A percentile compares a stretch with the other conserved stretches of the same genome.
Evolutionary conservation across 305 asterid genomes (phyloP).

Genomic region (Fraxinus sp.): DNA sequence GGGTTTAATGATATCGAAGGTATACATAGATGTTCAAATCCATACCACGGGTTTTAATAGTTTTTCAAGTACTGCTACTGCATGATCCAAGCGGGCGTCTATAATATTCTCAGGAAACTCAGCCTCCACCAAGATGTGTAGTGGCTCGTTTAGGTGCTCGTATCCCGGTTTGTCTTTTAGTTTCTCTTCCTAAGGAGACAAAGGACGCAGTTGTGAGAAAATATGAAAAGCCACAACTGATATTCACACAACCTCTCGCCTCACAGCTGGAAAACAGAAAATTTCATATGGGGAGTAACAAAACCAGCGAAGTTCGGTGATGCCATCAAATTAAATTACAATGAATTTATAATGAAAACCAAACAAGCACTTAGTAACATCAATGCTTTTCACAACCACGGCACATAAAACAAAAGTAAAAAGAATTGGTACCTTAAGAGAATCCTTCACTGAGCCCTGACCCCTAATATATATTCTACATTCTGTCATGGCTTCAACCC

Average conservation of each 20-base stretch:
- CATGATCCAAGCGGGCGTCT: constrained; percentile 66
- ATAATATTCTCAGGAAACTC: constrained; percentile 78
- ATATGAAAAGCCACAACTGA: background rate
- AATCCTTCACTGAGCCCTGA: constrained; percentile 76
- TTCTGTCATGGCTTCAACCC: constrained; percentile 72
- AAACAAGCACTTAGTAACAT: background rate
- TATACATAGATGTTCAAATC: background rate
- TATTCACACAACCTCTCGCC: background rate
- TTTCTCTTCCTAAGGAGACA: constrained; percentile 58
- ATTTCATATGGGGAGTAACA: background rate
- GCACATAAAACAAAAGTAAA: constrained; percentile 23
- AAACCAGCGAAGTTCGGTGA: background rate
- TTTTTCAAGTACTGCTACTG: constrained; percentile 57
- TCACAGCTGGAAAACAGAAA: background rate
- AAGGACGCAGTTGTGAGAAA: constrained; percentile 17
- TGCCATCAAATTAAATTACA: background rate
- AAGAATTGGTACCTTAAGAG: constrained; percentile 48
- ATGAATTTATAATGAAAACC: background rate
- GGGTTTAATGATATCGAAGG: constrained; percentile 4
- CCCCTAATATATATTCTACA: constrained; percentile 79
- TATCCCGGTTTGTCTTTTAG: constrained; percentile 76
- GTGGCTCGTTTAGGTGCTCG: constrained; percentile 86
- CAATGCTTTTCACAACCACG: background rate
- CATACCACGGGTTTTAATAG: constrained; percentile 79
- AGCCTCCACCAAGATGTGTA: constrained; percentile 74